Conservation (phyloP, 2,329 filamentous ascomycete genomes). For the Cadophora sp. region DNA sequence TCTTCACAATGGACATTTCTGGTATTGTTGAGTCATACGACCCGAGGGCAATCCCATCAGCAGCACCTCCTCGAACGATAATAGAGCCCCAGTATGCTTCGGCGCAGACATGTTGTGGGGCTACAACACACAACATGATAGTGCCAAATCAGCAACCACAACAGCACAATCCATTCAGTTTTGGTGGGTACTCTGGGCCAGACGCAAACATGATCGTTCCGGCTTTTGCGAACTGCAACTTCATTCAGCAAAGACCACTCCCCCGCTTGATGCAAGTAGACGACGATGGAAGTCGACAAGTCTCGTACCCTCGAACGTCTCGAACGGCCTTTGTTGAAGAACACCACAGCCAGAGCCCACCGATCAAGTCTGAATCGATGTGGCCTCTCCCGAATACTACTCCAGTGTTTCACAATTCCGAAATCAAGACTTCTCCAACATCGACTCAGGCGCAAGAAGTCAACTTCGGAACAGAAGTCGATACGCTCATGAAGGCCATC, state of each 20-base stretch:
- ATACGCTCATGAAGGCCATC: slow-evolving; percentile 87
- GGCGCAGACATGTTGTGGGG: slow-evolving; percentile 51
- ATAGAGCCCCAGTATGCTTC: slow-evolving; percentile 57
- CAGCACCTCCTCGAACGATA: slow-evolving; percentile 52
- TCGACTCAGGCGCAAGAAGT: slow-evolving; percentile 47
- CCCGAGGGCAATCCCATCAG: slow-evolving; percentile 46
- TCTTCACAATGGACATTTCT: slow-evolving; percentile 51
- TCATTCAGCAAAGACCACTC: slow-evolving; percentile 40
- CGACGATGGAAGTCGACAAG: slow-evolving; percentile 28
- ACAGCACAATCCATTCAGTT: slow-evolving; percentile 52
- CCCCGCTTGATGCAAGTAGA: slow-evolving; percentile 42
- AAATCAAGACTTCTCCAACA: slow-evolving; percentile 23
- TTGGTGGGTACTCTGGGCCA: slow-evolving; percentile 45
- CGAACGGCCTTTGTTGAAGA: slow-evolving; percentile 43
- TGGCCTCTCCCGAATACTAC: slow-evolving; percentile 35
- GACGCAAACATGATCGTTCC: slow-evolving; percentile 39
- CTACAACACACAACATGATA: slow-evolving; percentile 51
- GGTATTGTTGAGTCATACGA: slow-evolving; percentile 56
- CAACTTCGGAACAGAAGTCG: slow-evolving; percentile 81
- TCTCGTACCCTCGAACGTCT: slow-evolving; percentile 44
- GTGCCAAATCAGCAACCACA: slow-evolving; percentile 47
- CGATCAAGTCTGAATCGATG: slow-evolving; percentile 46
- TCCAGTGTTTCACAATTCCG: slow-evolving; percentile 26
- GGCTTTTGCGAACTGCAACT: slow-evolving; percentile 39
- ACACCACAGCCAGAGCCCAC: slow-evolving; percentile 45